Evolutionary conservation across 2,329 filamentous ascomycete species (phyloP).

Genomic region (Camptophora hylomeconis): DNA sequence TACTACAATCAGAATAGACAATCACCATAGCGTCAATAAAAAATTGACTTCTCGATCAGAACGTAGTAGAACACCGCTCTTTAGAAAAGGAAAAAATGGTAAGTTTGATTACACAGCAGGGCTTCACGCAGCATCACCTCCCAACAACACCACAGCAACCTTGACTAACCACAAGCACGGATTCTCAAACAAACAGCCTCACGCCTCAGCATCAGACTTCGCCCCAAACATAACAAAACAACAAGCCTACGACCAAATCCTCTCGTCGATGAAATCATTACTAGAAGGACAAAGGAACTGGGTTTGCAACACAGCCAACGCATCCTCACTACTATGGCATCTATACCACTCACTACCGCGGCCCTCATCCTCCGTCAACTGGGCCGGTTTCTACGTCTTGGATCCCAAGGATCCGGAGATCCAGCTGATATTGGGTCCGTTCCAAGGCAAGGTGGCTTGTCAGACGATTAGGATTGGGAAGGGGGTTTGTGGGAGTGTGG

Average conservation of each 20-base stretch:
- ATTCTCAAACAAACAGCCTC: slow-evolving; percentile 29
- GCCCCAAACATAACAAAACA: slow-evolving; percentile 24
- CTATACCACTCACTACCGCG: slow-evolving; percentile 30
- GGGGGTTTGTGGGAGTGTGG: slow-evolving; percentile 35
- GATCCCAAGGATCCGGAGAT: slow-evolving; percentile 5
- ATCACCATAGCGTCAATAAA: no score
- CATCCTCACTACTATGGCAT: slow-evolving; percentile 37
- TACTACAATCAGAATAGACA: no score
- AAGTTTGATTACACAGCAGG: no score
- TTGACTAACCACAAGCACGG: no score
- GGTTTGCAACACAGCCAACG: slow-evolving; percentile 35
- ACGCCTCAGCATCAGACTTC: slow-evolving; percentile 36
- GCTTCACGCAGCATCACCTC: no score
- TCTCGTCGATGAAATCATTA: slow-evolving; percentile 26
- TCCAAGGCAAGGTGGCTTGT: slow-evolving; percentile 36
- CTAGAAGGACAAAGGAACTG: slow-evolving; percentile 33
- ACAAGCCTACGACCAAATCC: slow-evolving; percentile 30
- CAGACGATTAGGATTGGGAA: slow-evolving; percentile 33
- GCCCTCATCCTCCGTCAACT: slow-evolving; percentile 33
- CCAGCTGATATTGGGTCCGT: slow-evolving; percentile 32
- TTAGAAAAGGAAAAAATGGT: no score
- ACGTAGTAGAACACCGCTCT: no score
- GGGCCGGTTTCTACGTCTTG: slow-evolving; percentile 36
- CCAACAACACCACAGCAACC: no score
- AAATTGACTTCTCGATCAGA: no score